phyloP scores from a whole-genome alignment of 257 asterid species.

The Solanum pennellii region DNA sequence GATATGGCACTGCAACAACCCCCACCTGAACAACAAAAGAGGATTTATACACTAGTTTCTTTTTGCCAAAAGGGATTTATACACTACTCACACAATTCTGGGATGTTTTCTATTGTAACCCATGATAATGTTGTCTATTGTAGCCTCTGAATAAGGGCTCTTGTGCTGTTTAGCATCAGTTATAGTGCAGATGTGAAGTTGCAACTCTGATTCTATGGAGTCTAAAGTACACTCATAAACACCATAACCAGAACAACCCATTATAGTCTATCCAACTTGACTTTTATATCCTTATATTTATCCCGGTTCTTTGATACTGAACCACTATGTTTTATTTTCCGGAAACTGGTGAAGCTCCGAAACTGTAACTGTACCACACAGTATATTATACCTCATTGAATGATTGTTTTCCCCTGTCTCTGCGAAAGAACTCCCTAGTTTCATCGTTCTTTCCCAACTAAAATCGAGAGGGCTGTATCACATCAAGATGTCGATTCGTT shows the following conservation, averaged over 20 bases:
- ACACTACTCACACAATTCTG: not conserved
- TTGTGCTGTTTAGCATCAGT: not conserved
- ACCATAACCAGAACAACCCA: not conserved
- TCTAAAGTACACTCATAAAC: not conserved
- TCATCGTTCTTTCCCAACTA: too few species aligned
- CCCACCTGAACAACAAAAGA: not conserved
- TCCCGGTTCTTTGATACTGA: not conserved
- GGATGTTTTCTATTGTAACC: not conserved
- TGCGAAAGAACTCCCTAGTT: too few species aligned
- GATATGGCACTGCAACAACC: not conserved
- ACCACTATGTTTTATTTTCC: not conserved
- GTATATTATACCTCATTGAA: too few species aligned
- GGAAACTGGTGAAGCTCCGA: not conserved
- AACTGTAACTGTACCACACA: not conserved
- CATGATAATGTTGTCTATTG: not conserved
- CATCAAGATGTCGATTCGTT: too few species aligned
- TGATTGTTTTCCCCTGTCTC: too few species aligned
- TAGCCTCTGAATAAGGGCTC: not conserved
- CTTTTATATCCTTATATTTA: not conserved
- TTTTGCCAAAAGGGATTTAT: not conserved
- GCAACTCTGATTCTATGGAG: not conserved
- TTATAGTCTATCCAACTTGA: not conserved
- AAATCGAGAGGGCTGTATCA: too few species aligned
- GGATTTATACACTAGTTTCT: not conserved
- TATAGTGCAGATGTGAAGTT: not conserved